A percentile compares a stretch with the other conserved stretches of the same genome.
Evolutionary conservation across 2,329 filamentous ascomycete genomes (phyloP).

Genomic region (Fusarium kyushuense): DNA sequence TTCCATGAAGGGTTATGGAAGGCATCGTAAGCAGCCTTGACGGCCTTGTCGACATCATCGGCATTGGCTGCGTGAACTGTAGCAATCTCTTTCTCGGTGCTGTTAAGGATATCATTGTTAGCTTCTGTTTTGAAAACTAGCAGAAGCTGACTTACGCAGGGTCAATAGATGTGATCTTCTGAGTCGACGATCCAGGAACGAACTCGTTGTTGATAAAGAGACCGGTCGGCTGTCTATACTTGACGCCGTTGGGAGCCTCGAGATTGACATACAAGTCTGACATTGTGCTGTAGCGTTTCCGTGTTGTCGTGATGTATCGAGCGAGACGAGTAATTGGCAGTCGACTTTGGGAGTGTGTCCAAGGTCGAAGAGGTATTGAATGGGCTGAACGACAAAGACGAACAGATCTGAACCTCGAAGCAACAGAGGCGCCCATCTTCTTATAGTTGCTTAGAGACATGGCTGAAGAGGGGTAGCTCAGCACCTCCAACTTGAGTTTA

Average conservation of each 20-base stretch:
- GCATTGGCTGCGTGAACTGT: conserved; percentile 49
- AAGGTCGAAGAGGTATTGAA: conserved; percentile 7
- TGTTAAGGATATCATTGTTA: conserved; percentile 13
- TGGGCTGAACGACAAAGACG: conserved; percentile 15
- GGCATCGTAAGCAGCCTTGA: conserved; percentile 68
- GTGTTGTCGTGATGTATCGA: conserved; percentile 23
- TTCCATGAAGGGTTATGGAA: conserved; percentile 76
- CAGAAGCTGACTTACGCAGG: conserved; percentile 44
- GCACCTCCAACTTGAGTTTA: conserved; percentile 17
- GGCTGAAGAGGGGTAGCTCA: conserved; percentile 33
- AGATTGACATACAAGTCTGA: conserved; percentile 64
- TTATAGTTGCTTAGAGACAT: conserved; percentile 34
- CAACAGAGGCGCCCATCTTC: conserved; percentile 38
- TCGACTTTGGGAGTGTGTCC: conserved; percentile 20
- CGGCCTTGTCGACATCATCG: conserved; percentile 49
- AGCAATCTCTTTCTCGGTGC: conserved; percentile 48
- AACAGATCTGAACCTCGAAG: conserved; percentile 9
- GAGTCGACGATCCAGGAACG: conserved; percentile 57
- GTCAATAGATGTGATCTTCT: conserved; percentile 48
- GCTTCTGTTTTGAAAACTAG: not conserved
- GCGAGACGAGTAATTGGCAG: conserved; percentile 17
- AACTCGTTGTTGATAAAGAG: conserved; percentile 90
- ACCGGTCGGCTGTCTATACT: conserved; percentile 78
- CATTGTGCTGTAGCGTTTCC: conserved; percentile 41
- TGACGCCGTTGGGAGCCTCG: conserved; percentile 81